phyloP scores from a whole-genome alignment of 768 basidiomycete species.

The Lanmaoa pseudosensibilis region DNA sequence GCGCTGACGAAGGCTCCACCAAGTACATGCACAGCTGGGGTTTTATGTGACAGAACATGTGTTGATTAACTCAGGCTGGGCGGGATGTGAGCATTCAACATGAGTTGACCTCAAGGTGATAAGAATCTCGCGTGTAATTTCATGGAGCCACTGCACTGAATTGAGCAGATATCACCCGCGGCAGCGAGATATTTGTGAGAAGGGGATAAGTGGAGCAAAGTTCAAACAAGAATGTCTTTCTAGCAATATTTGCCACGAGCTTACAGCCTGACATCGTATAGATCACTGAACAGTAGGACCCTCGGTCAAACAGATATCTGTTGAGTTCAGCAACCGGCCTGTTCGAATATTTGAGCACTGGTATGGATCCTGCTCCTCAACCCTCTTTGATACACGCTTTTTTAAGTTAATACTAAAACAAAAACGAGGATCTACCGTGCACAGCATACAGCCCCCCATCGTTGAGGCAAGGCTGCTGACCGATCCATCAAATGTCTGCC shows the following conservation, averaged over 20 bases:
- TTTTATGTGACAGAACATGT: no score
- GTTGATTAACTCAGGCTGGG: background rate
- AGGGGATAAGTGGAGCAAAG: background rate
- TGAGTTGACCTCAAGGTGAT: background rate
- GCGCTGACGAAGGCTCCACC: no score
- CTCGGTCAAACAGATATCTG: background rate
- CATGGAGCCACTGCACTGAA: background rate
- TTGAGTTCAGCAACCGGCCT: background rate
- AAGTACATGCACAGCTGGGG: background rate
- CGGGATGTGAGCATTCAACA: background rate
- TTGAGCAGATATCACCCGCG: background rate
- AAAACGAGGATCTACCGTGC: background rate
- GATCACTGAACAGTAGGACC: background rate
- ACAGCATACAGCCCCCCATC: background rate
- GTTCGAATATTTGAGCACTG: background rate
- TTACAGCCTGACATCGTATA: background rate
- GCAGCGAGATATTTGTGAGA: background rate
- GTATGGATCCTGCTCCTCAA: background rate
- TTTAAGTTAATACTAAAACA: no score
- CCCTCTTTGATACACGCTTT: background rate
- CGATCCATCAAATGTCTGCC: background rate
- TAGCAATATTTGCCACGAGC: background rate
- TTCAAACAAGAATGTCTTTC: no score
- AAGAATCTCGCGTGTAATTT: no score
- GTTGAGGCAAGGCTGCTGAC: background rate